Evolutionary conservation across 2,329 filamentous ascomycete genomes (phyloP), one percentile per base, ranked within the genome.

Genomic region (Curvularia lunata): DNA sequence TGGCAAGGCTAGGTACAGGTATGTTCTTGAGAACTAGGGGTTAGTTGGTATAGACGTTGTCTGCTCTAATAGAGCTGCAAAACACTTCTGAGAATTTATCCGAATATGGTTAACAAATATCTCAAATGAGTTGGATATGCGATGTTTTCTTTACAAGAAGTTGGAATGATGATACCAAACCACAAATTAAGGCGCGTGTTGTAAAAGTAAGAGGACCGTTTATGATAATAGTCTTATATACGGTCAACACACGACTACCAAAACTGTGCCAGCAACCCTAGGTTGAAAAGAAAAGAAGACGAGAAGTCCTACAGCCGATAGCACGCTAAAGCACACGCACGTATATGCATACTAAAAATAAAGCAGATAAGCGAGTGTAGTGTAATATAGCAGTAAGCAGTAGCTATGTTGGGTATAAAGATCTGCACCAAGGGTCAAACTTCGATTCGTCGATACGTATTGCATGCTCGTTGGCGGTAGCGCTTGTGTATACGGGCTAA

Each of bases 1-100:
- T 2, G 86, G 85, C 8, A 85, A 86, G 75, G 81, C 77, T 42
- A 75, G 80, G 62, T 82, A 81, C 61, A 69, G 80, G 47, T 72
- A 70, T 54, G 69, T 72, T 42, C 59, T 72, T 18, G 59, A 66
- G 59, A 72, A 72, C 48, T 67, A 70, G 59, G 56, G 25, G 16
- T 27, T 28, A 3, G 10, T 13, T 12, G 10, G 34, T 10, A 19
- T 10, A 25, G 21, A 19, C 37, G 6, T 25, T 16, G 9, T 16
- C n/a, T 25, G 19, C 25, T 41, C n/a, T 27, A 19, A 10, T 21
- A 13, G 25, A 41, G 10, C 5, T 21, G 7, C 5, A 27, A 23
- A 7, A 32, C 18, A 2, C 27, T 10, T 25, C 16, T 12, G 37
- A 42, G 18, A 8, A 30, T 19, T 1, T 16, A 4, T 19, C 6